These are phyloP conservation scores for Phytophthora cryptogea DNA, from an alignment of 352 stramenopile species.

Conservation along the genomic window DNA sequence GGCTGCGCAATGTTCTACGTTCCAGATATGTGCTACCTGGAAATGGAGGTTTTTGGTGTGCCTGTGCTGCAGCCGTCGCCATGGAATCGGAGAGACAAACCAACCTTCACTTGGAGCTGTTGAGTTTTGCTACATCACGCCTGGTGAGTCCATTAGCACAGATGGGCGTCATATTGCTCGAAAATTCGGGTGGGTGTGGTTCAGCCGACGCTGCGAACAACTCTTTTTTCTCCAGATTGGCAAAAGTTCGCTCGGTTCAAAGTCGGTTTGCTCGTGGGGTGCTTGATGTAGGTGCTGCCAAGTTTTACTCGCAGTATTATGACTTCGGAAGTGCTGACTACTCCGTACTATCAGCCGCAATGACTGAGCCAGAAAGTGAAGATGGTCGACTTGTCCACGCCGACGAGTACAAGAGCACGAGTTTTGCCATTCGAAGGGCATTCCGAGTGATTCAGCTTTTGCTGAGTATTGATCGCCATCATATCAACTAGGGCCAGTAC, in stretches of 20 bases:
- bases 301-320: slow-evolving; percentile 34
- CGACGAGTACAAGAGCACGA: slow-evolving; percentile 19
- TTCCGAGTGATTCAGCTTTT: slow-evolving; percentile 31
- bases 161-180: slow-evolving; percentile 28
- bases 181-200: slow-evolving; percentile 13
- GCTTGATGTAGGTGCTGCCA: slow-evolving; percentile 23
- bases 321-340: slow-evolving; percentile 26
- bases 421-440: slow-evolving; percentile 5
- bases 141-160: slow-evolving; percentile 17
- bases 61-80: slow-evolving; percentile 22
- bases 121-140: slow-evolving; percentile 10
- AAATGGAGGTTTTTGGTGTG: slow-evolving; percentile 35
- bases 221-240: slow-evolving; percentile 29
- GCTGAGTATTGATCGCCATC: slow-evolving; percentile 21
- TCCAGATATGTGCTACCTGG: slow-evolving; percentile 28
- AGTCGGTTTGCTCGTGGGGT: slow-evolving; percentile 25
- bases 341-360: slow-evolving; percentile 7
- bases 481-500: slow-evolving; percentile 14
- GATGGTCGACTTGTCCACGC: slow-evolving; percentile 15
- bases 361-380: slow-evolving; percentile 23
- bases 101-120: slow-evolving; percentile 4
- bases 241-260: slow-evolving; percentile 16
- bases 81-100: slow-evolving; percentile 6
- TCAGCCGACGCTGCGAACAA: slow-evolving; percentile 1
- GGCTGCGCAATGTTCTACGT: slow-evolving; percentile 25